Evolutionary conservation across 768 basidiomycete genomes (phyloP), one percentile per base, ranked within the genome.

Genomic region (Hirschioporus abietinus): DNA sequence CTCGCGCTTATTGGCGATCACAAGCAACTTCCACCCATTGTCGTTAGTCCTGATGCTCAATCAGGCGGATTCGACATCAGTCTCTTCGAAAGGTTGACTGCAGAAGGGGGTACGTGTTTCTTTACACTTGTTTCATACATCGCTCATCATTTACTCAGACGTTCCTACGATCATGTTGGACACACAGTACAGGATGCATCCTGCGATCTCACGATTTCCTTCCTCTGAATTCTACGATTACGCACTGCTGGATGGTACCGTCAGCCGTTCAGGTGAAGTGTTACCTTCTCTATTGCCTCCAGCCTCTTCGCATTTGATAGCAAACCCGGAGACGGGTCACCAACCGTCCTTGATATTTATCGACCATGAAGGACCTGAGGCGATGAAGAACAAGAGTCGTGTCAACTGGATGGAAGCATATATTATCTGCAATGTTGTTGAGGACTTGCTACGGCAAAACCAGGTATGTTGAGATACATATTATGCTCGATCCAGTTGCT

Each of bases 131-230:
- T 26, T 24, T n/a, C 36, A 63, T 42, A 58, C 30, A 63, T 25
- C 5, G 62, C 66, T 57, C 35, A 63, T 30, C 57, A 42, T 63
- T 57, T 35, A 52, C 63, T 12, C 65, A 93, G 92, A 83, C 59
- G 86, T 93, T n/a, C 93, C 94, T 10, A 90, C 92, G 5, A 86
- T 95, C 68, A 95, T 96, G 90, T 86, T 98, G 66, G 90, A 96
- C 73, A 84, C 87, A n/a, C 95, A 98, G 77, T 98, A 97, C 72
- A 88, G 95, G 36, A 98, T 98, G 95, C 94, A 96, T 71, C 96
- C 95, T 15, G 80, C 81, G 42, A 95, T 98, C 71, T 93, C 95
- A 1, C 82, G 82, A 24, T 98, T 98, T 79, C 94, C 96, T 10
- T 88, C 91, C 42, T 74, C 80, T 27, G 89, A 93, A 67, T 97